Base-by-base conservation (phyloP, 2,329 filamentous ascomycete species). In the Diaporthe ampelina region DNA sequence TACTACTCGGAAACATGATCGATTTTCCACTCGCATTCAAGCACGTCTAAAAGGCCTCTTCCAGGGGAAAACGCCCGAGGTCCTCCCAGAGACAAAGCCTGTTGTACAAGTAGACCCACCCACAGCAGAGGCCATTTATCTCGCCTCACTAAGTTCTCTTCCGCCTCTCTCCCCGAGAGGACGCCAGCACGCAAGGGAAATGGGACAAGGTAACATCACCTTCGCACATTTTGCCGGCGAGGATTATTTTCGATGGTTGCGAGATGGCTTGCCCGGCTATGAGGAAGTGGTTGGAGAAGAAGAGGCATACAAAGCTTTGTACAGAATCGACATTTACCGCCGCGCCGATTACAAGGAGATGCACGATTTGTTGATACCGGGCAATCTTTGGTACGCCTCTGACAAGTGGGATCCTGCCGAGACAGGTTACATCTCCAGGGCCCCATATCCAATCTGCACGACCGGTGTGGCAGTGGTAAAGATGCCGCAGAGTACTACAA, bases 161-260 rank as follows among this genome's bases (percentile, higher is more conserved):
- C 63, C 63, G 21, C 52, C 67, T 13, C 11, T 70, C 19, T 70
- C 67, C 7, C 50, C 67, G 29, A 13, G 2, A n/a, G 67, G 67
- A 11, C 21, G 3, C 24, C 19, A 17, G 0, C 57, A 45, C 40
- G 67, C 52, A 2, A 0, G 1, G 24, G 15, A 32, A 13, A 21
- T 24, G 5, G 5, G 7, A 2, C 24, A 45, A 4, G 52, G 37
- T 5, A 19, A 17, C 1, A 10, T 48, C 2, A 48, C 10, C 5
- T 24, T 48, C 2, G 67, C 26, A 35, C 11, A 58, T 48, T 17
- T 48, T 1, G 37, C 21, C 1, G 67, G 67, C 8, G 50, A 70
- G 24, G 37, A 21, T 0, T 24, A 58, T 3, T 58, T n/a, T 0
- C 52, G 3, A 15, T 70, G 15, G 8, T 26, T 70, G 2, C 11